Percentiles rank a stretch among this genome's conserved stretches.
Conservation (phyloP, 2,329 filamentous ascomycete species). For the Ophiocordyceps camponoti-floridani region DNA sequence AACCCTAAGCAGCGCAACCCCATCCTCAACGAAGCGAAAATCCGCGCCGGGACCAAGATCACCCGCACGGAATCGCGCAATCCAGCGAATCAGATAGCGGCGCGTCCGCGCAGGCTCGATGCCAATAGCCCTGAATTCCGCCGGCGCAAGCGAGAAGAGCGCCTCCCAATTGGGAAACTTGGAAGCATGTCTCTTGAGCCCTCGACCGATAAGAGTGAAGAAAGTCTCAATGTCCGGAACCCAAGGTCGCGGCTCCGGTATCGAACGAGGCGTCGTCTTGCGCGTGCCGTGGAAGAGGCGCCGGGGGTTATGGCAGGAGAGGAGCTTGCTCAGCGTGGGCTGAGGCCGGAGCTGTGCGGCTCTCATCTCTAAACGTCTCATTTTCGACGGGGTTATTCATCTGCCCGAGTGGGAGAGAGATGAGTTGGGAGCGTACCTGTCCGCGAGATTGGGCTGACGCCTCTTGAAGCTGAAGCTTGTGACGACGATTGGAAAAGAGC, state of each 20-base stretch:
- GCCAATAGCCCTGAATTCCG: slow-evolving; percentile 65
- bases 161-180: slow-evolving; percentile 87
- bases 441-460: not conserved
- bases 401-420: no score
- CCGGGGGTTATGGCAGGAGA: slow-evolving; percentile 18
- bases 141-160: slow-evolving; percentile 65
- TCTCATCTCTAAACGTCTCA: slow-evolving; percentile 10
- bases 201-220: slow-evolving; percentile 78
- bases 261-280: slow-evolving; percentile 12
- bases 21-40: slow-evolving; percentile 48
- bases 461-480: not conserved
- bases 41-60: slow-evolving; percentile 71
- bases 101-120: slow-evolving; percentile 71
- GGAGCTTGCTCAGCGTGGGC: slow-evolving; percentile 9
- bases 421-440: not conserved
- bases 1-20: slow-evolving; percentile 32
- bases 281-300: slow-evolving; percentile 25
- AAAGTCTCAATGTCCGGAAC: slow-evolving; percentile 76
- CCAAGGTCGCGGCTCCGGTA: slow-evolving; percentile 63
- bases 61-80: slow-evolving; percentile 66
- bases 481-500: not conserved
- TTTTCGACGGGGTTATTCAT: not conserved
- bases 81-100: slow-evolving; percentile 74
- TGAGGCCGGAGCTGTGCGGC: slow-evolving; percentile 11
- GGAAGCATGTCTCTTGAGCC: slow-evolving; percentile 59